Conservation (phyloP, 1,139 yeast genomes). For the Diutina scorzettiae region DNA sequence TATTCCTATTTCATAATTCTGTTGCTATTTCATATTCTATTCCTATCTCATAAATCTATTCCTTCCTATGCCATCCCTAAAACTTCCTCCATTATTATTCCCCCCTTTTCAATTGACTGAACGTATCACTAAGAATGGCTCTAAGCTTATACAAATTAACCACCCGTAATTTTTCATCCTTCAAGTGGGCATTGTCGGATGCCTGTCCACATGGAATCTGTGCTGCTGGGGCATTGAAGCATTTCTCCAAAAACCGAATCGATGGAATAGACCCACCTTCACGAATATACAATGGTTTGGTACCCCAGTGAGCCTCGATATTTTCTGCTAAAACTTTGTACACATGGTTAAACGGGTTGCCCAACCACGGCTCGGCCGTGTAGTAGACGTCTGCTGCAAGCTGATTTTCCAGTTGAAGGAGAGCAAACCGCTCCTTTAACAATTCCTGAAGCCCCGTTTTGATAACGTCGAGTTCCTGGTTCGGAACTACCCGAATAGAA, state of each 20-base stretch:
- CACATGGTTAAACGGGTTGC: slow-evolving; percentile 66
- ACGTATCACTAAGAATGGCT: slow-evolving; percentile 46
- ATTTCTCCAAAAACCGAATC: slow-evolving; percentile 71
- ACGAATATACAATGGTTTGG: slow-evolving; percentile 68
- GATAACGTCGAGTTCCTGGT: slow-evolving; percentile 55
- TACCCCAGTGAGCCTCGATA: slow-evolving; percentile 50
- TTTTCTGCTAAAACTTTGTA: slow-evolving; percentile 54
- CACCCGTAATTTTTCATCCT: slow-evolving; percentile 74
- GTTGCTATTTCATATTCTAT: background rate
- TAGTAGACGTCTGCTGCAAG: slow-evolving; percentile 51
- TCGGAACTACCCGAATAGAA: slow-evolving; percentile 83
- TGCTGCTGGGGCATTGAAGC: slow-evolving; percentile 79
- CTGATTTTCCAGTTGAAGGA: slow-evolving; percentile 47
- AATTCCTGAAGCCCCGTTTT: slow-evolving; percentile 37
- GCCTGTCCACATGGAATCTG: slow-evolving; percentile 96
- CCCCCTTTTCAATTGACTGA: slow-evolving; percentile 24
- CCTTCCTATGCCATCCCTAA: too few relatives aligned
- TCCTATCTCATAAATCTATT: background rate
- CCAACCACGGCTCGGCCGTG: slow-evolving; percentile 95
- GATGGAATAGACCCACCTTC: slow-evolving; percentile 98
- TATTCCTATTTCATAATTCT: too few relatives aligned
- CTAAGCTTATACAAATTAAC: slow-evolving; percentile 68
- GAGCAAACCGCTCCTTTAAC: slow-evolving; percentile 31
- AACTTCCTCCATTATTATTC: too few relatives aligned
- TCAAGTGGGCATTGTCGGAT: slow-evolving; percentile 87